These are phyloP conservation scores for Candida nanaspora DNA, from an alignment of 805 yeast genomes.

Conservation along the genomic window DNA sequence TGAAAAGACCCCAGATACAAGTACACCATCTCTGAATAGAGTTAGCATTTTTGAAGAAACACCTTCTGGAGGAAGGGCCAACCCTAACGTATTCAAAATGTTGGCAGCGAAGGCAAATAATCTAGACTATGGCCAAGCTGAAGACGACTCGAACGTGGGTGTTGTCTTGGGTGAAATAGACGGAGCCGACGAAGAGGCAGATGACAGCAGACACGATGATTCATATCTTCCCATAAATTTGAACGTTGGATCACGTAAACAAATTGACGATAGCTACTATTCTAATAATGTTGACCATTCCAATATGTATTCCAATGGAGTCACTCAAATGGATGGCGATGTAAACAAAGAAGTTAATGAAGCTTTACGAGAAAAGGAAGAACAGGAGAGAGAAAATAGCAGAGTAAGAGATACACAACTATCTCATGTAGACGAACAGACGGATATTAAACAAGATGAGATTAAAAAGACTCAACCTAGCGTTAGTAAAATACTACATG, in stretches of 20 bases:
- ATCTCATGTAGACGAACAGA: background rate
- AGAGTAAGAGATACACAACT: background rate
- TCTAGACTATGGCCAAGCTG: constrained; percentile 11
- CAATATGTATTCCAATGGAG: background rate
- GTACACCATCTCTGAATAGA: constrained; percentile 9
- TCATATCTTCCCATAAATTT: constrained; percentile 18
- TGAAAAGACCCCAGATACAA: constrained; percentile 20
- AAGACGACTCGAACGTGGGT: constrained; percentile 20
- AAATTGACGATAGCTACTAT: background rate
- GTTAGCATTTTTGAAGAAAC: background rate
- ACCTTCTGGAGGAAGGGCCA: constrained; percentile 8
- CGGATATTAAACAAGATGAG: background rate
- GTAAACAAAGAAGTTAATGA: constrained; percentile 14
- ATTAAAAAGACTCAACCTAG: too few relatives aligned
- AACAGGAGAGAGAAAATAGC: constrained; percentile 3
- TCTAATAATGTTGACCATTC: background rate
- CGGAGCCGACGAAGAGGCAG: constrained; percentile 9
- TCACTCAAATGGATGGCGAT: constrained; percentile 16
- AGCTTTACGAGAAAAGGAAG: constrained; percentile 7
- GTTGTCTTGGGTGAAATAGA: constrained; percentile 15
- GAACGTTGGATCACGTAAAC: constrained; percentile 1
- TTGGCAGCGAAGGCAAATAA: constrained; percentile 14
- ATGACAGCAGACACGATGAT: constrained; percentile 8
- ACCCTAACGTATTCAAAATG: constrained; percentile 17
- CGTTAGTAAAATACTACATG: too few relatives aligned